Evolutionary conservation across 805 yeast genomes (phyloP).

Genomic region (Candida fluviatilis): DNA sequence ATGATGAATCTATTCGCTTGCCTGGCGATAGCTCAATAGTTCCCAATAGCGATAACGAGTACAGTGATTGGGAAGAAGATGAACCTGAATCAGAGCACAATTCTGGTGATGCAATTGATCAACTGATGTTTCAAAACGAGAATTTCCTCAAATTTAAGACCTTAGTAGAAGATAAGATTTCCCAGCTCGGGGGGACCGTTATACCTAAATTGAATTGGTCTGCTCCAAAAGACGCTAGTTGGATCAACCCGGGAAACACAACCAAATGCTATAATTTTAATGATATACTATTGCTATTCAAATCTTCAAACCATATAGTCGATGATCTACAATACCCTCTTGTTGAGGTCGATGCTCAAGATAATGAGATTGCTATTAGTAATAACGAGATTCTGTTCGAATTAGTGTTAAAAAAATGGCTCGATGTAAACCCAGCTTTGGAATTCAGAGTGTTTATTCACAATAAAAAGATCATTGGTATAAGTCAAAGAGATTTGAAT

Average conservation of each 20-base stretch:
- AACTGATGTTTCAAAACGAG: slow-evolving; percentile 6
- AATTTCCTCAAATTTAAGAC: slow-evolving; percentile 14
- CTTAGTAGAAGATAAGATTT: slow-evolving; percentile 43
- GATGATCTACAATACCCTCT: slow-evolving; percentile 80
- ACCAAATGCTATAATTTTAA: slow-evolving; percentile 65
- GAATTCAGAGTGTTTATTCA: slow-evolving; percentile 87
- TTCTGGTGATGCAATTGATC: slow-evolving; percentile 13
- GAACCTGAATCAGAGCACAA: not conserved
- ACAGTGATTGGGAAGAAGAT: slow-evolving; percentile 67
- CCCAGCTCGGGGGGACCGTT: slow-evolving; percentile 50
- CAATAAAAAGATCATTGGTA: slow-evolving; percentile 59
- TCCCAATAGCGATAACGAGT: slow-evolving; percentile 54
- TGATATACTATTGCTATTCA: slow-evolving; percentile 76
- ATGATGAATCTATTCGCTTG: slow-evolving; percentile 20
- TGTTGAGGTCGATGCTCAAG: slow-evolving; percentile 35
- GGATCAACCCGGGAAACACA: slow-evolving; percentile 81
- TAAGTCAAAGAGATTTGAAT: slow-evolving; percentile 83
- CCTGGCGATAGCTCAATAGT: slow-evolving; percentile 15
- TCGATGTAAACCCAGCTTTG: slow-evolving; percentile 76
- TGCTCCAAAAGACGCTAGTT: slow-evolving; percentile 89
- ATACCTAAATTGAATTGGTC: slow-evolving; percentile 96
- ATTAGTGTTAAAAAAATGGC: slow-evolving; percentile 80
- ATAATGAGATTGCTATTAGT: slow-evolving; percentile 10
- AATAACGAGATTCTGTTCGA: slow-evolving; percentile 43
- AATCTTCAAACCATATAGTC: slow-evolving; percentile 81